Percentiles rank a stretch among this genome's conserved stretches.
Evolutionary conservation across 2,329 filamentous ascomycete genomes (phyloP).

Genomic region (Diaporthe sp.): DNA sequence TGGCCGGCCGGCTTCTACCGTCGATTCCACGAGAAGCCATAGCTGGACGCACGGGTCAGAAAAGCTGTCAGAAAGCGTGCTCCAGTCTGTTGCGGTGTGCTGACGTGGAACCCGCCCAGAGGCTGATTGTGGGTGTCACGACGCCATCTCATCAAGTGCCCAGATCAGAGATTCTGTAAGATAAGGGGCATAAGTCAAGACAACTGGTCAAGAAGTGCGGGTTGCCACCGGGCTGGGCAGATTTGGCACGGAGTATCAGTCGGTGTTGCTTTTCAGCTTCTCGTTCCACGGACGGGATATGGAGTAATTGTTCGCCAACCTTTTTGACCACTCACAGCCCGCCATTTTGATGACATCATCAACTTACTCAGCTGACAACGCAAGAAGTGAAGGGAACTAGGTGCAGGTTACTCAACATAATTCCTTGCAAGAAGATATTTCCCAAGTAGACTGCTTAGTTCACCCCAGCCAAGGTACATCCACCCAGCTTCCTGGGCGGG

Average conservation of each 20-base stretch:
- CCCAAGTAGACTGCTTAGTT: background rate
- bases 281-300: background rate
- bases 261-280: slow-evolving; percentile 4
- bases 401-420: background rate
- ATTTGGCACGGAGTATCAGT: slow-evolving; percentile 9
- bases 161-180: no score
- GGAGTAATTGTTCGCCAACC: background rate
- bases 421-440: background rate
- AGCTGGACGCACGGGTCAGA: no score
- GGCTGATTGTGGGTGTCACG: background rate
- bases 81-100: background rate
- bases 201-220: background rate
- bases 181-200: no score
- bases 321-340: background rate
- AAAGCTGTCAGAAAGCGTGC: background rate
- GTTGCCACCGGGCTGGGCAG: background rate
- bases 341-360: background rate
- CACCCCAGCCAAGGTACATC: no score
- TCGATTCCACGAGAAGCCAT: slow-evolving; percentile 11
- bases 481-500: no score
- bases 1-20: slow-evolving; percentile 41
- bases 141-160: background rate
- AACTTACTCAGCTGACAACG: background rate
- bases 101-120: background rate
- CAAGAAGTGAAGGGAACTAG: background rate